Base-by-base conservation (phyloP, 257 asterid genomes). In the Salvia splendens region DNA sequence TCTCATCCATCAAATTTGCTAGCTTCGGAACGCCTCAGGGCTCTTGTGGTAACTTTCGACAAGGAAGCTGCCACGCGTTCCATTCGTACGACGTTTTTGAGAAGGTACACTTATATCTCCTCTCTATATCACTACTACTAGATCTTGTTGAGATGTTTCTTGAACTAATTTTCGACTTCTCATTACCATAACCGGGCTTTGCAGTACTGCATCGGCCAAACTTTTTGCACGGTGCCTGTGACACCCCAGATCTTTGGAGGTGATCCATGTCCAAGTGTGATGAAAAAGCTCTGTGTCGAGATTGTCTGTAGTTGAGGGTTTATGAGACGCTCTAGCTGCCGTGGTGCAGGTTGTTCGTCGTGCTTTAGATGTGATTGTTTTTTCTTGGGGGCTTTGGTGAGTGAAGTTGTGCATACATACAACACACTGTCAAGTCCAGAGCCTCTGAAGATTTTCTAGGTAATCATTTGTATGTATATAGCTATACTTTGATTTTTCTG, bases 11-110 rank as follows among this genome's bases (percentile, higher is more conserved):
- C 72, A 87, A 87, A 75, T 92, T 92, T 54, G 98, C 98, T 15
- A 92, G 98, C 84, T 89, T 87, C 46, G 98, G 98, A 64, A 89
- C 91, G 1, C 98, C 98, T 0, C 82, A 79, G 46, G 98, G 98
- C 4, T 41, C 65, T 6, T 92, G 98, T 74, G 98, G 98, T 45
- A 80, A 70, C 77, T 92, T 78, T 87, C 79, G 49, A 0, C 83
- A 84, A 58, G 98, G 98, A 47, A 75, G 75, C 38, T 92, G 98
- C 71, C 97, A 92, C 4, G 97, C 98, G 3, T 74, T 71, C 61
- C 87, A 89, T 69, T 92, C 98, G 3, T 87, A 82, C 38, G 97
- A 89, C 47, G 95, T 86, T 71, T 89, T 92, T 40, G 80, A 87
- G 73, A 82, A 73, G 98, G 95, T 92, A 85, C 10, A 16, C 4